Conservation (phyloP, 2,329 filamentous ascomycete genomes). For the Sporothrix curviconia region DNA sequence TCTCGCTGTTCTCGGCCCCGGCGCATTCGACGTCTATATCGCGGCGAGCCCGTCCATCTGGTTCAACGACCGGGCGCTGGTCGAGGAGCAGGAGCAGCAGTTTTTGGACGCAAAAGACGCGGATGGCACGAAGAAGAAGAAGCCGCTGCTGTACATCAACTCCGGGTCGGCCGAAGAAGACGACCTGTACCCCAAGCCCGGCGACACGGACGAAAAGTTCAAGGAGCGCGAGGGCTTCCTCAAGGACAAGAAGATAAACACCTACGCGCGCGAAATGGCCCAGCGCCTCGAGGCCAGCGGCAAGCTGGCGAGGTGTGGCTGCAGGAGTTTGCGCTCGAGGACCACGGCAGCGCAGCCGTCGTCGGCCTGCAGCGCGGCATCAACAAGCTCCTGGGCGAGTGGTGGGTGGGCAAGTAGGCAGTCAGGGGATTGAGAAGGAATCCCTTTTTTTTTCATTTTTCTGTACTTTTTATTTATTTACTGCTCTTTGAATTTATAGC, state of each 20-base stretch:
- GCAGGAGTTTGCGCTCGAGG: slow-evolving; percentile 13
- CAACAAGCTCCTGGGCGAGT: slow-evolving; percentile 10
- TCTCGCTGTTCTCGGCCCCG: slow-evolving; percentile 16
- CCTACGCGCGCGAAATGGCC: slow-evolving; percentile 2
- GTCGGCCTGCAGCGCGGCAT: slow-evolving; percentile 12
- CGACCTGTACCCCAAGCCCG: not conserved
- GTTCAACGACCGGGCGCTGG: slow-evolving; percentile 10
- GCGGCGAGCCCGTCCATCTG: slow-evolving; percentile 16
- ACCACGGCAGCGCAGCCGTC: slow-evolving; percentile 13
- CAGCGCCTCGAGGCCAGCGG: not conserved
- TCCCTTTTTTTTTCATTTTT: too few species aligned
- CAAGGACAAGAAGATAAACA: not conserved
- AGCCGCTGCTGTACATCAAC: slow-evolving; percentile 12
- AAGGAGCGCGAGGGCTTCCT: not conserved
- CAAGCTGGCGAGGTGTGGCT: slow-evolving; percentile 6
- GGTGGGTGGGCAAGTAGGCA: slow-evolving; percentile 8
- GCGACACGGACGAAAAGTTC: slow-evolving; percentile 11
- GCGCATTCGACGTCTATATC: slow-evolving; percentile 11
- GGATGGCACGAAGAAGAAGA: not conserved
- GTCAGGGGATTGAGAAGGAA: too few species aligned
- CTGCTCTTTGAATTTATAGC: too few species aligned
- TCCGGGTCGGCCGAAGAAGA: slow-evolving; percentile 12
- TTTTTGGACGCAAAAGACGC: not conserved
- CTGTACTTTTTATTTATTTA: too few species aligned
- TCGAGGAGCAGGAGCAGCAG: slow-evolving; percentile 4